A percentile compares a stretch with the other conserved stretches of the same genome.
Conservation (phyloP, 345 rosid species). For the Moricandia arvensis region DNA sequence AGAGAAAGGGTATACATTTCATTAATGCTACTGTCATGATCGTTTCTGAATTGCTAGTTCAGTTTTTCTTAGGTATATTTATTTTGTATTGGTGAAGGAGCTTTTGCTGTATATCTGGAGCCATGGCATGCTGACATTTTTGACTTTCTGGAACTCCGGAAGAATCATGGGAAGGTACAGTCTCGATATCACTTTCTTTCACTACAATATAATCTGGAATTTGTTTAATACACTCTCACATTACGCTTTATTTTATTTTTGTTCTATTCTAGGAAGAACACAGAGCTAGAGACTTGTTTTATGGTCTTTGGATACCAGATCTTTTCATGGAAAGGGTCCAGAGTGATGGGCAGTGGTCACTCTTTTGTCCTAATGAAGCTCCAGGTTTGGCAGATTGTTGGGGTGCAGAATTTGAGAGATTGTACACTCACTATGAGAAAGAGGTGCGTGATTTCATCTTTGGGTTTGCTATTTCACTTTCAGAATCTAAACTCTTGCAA, state of each 20-base stretch:
- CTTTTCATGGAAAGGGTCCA: constrained; percentile 92
- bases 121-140: constrained; percentile 88
- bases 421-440: constrained; percentile 65
- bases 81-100: constrained; percentile 48
- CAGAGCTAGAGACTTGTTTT: constrained; percentile 87
- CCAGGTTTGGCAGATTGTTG: constrained; percentile 88
- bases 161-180: constrained; percentile 79
- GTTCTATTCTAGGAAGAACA: constrained; percentile 62
- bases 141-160: constrained; percentile 70
- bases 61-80: background rate
- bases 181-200: background rate
- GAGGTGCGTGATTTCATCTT: constrained; percentile 39
- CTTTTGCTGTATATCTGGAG: constrained; percentile 82
- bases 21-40: background rate
- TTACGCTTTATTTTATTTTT: background rate
- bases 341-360: constrained; percentile 73
- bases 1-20: constrained; percentile 24
- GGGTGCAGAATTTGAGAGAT: constrained; percentile 76
- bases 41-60: background rate
- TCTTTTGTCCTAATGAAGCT: constrained; percentile 89
- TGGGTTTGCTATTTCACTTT: background rate
- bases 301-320: constrained; percentile 96
- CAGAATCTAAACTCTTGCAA: too few species aligned
- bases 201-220: background rate
- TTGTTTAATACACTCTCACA: background rate